phyloP scores from a whole-genome alignment of 75 land plant species.

The Sequoiadendron giganteum region DNA sequence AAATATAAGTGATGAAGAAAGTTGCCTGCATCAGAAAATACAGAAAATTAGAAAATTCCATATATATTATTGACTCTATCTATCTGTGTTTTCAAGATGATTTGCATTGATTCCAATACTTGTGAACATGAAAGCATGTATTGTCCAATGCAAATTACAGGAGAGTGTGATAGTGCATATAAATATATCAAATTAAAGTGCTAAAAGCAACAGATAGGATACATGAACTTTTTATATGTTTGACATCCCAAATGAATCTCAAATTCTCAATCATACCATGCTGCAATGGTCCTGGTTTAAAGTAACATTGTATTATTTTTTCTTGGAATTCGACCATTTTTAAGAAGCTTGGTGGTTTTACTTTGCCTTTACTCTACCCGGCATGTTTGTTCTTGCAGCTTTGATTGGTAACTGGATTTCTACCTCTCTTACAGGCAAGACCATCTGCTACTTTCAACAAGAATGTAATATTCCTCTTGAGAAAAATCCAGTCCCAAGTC shows the following conservation, averaged over 20 bases:
- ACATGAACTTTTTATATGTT: background rate
- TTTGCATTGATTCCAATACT: background rate
- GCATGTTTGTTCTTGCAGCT: background rate
- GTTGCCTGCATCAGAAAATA: slow-evolving; percentile 44
- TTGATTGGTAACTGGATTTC: background rate
- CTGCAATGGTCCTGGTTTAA: background rate
- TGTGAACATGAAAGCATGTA: background rate
- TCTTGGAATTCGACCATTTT: background rate
- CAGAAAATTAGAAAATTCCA: background rate
- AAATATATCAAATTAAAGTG: background rate
- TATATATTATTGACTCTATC: background rate
- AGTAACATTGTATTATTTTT: background rate
- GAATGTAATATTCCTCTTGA: background rate
- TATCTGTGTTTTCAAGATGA: background rate
- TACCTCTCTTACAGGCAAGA: background rate
- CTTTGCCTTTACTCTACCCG: background rate
- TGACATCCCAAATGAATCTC: background rate
- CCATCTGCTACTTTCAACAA: background rate
- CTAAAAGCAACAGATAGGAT: background rate
- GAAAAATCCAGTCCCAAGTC: background rate
- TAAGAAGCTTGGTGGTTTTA: background rate
- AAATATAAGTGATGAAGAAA: slow-evolving; percentile 89
- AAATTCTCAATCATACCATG: background rate
- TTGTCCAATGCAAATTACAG: background rate
- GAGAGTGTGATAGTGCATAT: background rate